These are phyloP conservation scores for Symbiodinium pilosum DNA, from an alignment of 73 alveolate species.

Conservation along the genomic window DNA sequence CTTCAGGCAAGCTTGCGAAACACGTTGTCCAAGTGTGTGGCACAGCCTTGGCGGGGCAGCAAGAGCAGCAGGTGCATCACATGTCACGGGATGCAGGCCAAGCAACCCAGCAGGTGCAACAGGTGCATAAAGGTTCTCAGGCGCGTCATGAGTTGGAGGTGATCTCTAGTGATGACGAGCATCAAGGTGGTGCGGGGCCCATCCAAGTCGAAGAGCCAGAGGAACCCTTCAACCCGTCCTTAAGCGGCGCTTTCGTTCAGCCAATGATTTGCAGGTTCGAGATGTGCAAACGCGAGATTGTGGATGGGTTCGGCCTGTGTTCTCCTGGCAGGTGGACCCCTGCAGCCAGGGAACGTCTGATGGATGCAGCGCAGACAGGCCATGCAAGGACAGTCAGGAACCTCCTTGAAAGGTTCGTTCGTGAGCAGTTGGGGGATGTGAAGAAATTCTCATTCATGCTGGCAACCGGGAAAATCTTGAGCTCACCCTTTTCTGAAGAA, in stretches of 20 bases:
- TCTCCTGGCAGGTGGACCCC: neutral
- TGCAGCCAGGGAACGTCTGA: neutral
- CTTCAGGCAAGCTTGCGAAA: too few species aligned
- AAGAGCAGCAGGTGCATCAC: neutral
- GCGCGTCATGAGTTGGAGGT: neutral
- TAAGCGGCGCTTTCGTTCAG: neutral
- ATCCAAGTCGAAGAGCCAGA: neutral
- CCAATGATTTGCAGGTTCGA: neutral
- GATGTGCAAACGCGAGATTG: too few species aligned
- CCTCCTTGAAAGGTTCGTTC: too few species aligned
- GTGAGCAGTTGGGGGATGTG: neutral
- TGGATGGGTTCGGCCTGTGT: too few species aligned
- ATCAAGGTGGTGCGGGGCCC: neutral
- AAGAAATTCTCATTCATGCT: neutral
- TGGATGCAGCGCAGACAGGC: neutral
- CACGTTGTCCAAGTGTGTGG: neutral
- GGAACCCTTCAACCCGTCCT: neutral
- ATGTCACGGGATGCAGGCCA: neutral
- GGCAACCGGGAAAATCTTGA: neutral
- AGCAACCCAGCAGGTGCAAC: neutral
- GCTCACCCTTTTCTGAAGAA: neutral
- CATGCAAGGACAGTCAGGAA: neutral
- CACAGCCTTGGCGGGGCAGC: neutral
- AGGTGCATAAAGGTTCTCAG: neutral
- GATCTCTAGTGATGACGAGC: neutral